Evolutionary conservation across 495 filamentous ascomycete species (phyloP).

Genomic region (Baudoinia panamericana): DNA sequence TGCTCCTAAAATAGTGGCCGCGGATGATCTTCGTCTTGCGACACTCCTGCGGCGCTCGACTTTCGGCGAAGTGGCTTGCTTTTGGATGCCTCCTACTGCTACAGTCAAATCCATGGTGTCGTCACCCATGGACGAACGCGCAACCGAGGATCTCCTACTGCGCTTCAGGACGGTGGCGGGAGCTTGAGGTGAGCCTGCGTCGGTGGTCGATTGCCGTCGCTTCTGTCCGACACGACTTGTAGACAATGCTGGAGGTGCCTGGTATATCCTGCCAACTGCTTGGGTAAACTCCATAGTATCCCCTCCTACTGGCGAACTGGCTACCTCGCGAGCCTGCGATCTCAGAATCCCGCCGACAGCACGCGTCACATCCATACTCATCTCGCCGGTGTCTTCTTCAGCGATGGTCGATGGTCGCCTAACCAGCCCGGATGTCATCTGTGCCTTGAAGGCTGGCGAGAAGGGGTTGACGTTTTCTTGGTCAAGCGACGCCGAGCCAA

Average conservation of each 20-base stretch:
- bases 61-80: constrained; percentile 17
- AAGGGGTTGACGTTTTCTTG: constrained; percentile 52
- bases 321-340: constrained; percentile 20
- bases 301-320: constrained; percentile 10
- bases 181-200: constrained; percentile 12
- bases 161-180: constrained; percentile 4
- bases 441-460: constrained; percentile 22
- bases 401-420: constrained; percentile 7
- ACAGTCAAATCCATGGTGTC: constrained; percentile 56
- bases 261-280: constrained; percentile 28
- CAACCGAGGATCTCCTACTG: constrained; percentile 19
- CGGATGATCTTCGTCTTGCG: constrained; percentile 18
- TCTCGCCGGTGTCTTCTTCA: constrained; percentile 28
- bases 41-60: constrained; percentile 18
- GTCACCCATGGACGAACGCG: constrained; percentile 22
- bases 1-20: constrained; percentile 23
- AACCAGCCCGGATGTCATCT: constrained; percentile 11
- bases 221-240: constrained; percentile 10
- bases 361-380: constrained; percentile 40
- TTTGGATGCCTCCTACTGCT: constrained; percentile 62
- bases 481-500: constrained; percentile 33
- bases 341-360: constrained; percentile 33
- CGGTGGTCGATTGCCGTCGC: constrained; percentile 16
- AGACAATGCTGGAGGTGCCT: background rate
- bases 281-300: constrained; percentile 32